Conservation (phyloP, 176 grass and related monocot genomes). For the Tillandsia leiboldiana region DNA sequence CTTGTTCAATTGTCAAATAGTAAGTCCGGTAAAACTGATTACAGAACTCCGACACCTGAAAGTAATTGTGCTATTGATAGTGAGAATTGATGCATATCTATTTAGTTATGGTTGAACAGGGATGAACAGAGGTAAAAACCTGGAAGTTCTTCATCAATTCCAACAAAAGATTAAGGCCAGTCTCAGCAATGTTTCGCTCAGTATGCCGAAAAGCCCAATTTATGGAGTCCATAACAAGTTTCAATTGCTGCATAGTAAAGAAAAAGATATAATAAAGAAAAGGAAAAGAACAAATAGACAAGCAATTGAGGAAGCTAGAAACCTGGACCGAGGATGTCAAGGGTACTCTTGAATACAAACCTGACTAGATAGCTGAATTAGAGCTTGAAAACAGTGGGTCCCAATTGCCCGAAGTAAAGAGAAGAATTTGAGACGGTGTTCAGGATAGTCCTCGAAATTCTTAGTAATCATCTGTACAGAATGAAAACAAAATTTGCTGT, state of each 20-base stretch:
- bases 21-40: constrained; percentile 99
- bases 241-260: constrained; percentile 70
- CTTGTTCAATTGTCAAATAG: constrained; percentile 92
- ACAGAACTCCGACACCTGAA: constrained; percentile 84
- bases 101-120: background rate
- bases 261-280: constrained; percentile 23
- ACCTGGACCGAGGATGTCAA: background rate
- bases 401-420: constrained; percentile 90
- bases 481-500: constrained; percentile 16
- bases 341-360: constrained; percentile 31
- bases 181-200: constrained; percentile 98
- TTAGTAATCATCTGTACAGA: constrained; percentile 87
- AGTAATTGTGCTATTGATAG: constrained; percentile 4
- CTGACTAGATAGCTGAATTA: constrained; percentile 93
- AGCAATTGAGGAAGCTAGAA: background rate
- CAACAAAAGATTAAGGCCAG: constrained; percentile 80
- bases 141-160: constrained; percentile 95
- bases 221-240: constrained; percentile 97
- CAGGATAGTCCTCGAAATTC: constrained; percentile 98
- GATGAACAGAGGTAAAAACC: constrained; percentile 28
- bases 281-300: background rate
- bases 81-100: constrained; percentile 6
- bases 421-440: constrained; percentile 99
- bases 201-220: constrained; percentile 99
- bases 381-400: constrained; percentile 94